Evolutionary conservation across 345 rosid genomes (phyloP).

Genomic region (Pugionium dolabratum): DNA sequence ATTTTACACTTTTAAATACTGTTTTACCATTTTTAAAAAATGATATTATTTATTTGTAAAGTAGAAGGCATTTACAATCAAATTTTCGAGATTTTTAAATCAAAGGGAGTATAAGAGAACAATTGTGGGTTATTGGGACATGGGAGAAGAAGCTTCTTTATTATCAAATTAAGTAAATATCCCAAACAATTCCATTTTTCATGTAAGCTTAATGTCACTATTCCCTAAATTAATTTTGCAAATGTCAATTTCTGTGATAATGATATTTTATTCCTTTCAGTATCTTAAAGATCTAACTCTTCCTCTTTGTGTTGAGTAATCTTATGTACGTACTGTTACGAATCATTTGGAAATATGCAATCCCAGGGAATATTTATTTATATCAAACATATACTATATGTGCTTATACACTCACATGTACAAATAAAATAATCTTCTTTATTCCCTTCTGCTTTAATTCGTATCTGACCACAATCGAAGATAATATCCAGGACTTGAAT

Average conservation of each 20-base stretch:
- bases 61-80: constrained; percentile 15
- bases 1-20: background rate
- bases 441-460: background rate
- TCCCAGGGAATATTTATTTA: background rate
- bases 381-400: background rate
- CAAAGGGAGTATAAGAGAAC: constrained; percentile 29
- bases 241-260: constrained; percentile 22
- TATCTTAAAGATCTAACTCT: constrained; percentile 8
- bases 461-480: background rate
- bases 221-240: constrained; percentile 32
- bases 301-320: background rate
- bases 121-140: constrained; percentile 32
- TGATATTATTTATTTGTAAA: constrained; percentile 5
- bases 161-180: constrained; percentile 35
- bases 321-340: background rate
- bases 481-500: background rate
- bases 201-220: constrained; percentile 38
- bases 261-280: constrained; percentile 17
- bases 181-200: constrained; percentile 38
- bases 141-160: constrained; percentile 37
- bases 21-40: background rate
- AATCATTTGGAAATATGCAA: background rate
- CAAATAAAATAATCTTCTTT: background rate
- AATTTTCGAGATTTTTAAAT: too few relatives aligned
- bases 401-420: background rate